Conservation (phyloP, 352 stramenopile genomes). For the Phytopythium kandeliae region DNA sequence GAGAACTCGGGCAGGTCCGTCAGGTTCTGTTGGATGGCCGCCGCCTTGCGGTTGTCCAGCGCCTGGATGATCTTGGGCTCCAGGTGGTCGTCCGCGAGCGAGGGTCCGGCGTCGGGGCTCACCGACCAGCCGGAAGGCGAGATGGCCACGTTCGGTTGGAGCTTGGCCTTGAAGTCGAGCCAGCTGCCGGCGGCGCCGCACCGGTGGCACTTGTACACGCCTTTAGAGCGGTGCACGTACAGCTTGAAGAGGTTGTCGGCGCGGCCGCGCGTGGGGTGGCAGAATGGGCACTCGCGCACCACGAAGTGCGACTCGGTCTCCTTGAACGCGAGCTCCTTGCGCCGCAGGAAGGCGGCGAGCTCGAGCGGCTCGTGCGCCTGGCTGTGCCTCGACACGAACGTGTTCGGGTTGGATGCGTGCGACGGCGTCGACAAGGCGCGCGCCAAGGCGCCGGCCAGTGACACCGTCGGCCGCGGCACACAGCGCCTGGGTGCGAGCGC, state of each 20-base stretch:
- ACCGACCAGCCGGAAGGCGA: slow-evolving; percentile 15
- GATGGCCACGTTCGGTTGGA: slow-evolving; percentile 51
- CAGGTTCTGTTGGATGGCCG: slow-evolving; percentile 81
- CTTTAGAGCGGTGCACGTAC: slow-evolving; percentile 84
- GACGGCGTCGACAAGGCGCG: slow-evolving; percentile 17
- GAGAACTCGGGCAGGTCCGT: slow-evolving; percentile 57
- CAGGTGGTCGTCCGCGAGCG: slow-evolving; percentile 2
- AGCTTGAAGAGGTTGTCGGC: slow-evolving; percentile 89
- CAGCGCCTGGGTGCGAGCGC: slow-evolving; percentile 1
- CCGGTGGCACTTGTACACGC: slow-evolving; percentile 89
- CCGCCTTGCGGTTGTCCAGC: slow-evolving; percentile 80
- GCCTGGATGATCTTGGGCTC: slow-evolving; percentile 69
- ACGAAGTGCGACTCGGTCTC: slow-evolving; percentile 78
- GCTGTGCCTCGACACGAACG: slow-evolving; percentile 81
- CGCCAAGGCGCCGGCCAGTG: neutral
- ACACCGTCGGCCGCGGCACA: neutral
- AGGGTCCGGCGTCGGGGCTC: slow-evolving; percentile 4
- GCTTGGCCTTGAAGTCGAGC: slow-evolving; percentile 87
- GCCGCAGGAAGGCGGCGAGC: slow-evolving; percentile 62
- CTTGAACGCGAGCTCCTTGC: slow-evolving; percentile 56
- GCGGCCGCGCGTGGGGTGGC: slow-evolving; percentile 74
- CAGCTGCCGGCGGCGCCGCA: slow-evolving; percentile 81
- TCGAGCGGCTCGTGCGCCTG: slow-evolving; percentile 40
- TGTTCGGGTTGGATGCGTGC: slow-evolving; percentile 8
- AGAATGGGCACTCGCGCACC: slow-evolving; percentile 86